These are phyloP conservation scores for Kluyveromyces lactis DNA, from an alignment of 805 yeast genomes.

Conservation along the genomic window DNA sequence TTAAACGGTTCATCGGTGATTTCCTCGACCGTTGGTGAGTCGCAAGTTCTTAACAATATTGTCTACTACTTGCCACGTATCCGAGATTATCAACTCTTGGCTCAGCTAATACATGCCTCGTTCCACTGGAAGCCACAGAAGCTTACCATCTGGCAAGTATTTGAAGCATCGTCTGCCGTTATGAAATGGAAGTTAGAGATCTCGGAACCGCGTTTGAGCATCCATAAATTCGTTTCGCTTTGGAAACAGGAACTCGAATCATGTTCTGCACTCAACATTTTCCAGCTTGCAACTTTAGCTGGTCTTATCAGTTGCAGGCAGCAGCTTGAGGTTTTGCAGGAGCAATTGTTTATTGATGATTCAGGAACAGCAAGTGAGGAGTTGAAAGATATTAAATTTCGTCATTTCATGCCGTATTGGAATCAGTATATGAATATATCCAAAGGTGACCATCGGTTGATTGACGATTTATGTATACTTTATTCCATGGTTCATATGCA, in stretches of 20 bases:
- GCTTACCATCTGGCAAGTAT: constrained; percentile 7
- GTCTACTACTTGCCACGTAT: constrained; percentile 23
- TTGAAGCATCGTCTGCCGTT: constrained; percentile 16
- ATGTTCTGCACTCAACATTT: constrained; percentile 16
- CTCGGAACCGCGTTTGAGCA: constrained; percentile 22
- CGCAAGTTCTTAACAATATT: constrained; percentile 16
- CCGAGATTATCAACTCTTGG: constrained; percentile 8
- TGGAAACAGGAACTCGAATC: constrained; percentile 15
- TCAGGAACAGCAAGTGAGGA: constrained; percentile 10
- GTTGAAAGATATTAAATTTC: constrained; percentile 17
- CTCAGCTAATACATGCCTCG: constrained; percentile 9
- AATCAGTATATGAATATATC: not conserved
- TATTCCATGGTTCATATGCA: constrained; percentile 8
- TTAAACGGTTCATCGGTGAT: constrained; percentile 1
- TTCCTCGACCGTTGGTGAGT: not conserved
- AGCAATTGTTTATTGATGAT: constrained; percentile 17
- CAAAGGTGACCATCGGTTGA: not conserved
- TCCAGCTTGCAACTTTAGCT: constrained; percentile 16
- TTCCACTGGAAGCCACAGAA: constrained; percentile 11
- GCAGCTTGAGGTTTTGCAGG: constrained; percentile 14
- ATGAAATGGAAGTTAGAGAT: constrained; percentile 25
- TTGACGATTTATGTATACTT: constrained; percentile 5
- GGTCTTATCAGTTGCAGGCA: constrained; percentile 18
- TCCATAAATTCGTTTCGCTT: constrained; percentile 15
- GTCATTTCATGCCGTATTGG: constrained; percentile 20